Conservation (phyloP, 164 flowering plant species). For the Vitis riparia region DNA sequence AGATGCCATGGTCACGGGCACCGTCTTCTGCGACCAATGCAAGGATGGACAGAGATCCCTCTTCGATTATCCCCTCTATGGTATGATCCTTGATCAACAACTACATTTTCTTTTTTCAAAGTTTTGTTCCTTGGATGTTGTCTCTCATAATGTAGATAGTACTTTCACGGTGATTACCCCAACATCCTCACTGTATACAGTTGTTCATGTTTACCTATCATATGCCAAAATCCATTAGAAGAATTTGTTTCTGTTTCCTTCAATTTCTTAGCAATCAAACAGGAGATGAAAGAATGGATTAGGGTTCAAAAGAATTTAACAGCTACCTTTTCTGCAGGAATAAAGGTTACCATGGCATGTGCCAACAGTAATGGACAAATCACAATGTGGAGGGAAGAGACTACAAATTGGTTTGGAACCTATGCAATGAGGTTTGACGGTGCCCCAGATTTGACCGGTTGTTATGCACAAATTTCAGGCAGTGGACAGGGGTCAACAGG, state of each 20-base stretch:
- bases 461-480: conserved; percentile 59
- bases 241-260: too few relatives aligned
- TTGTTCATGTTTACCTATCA: too few relatives aligned
- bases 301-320: background rate
- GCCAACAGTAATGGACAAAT: conserved; percentile 53
- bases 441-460: conserved; percentile 59
- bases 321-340: conserved; percentile 42
- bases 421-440: conserved; percentile 70
- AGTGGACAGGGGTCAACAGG: conserved; percentile 34
- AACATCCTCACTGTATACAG: too few relatives aligned
- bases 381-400: conserved; percentile 52
- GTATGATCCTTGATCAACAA: conserved; percentile 25
- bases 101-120: background rate
- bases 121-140: background rate
- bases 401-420: conserved; percentile 71
- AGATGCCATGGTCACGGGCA: conserved; percentile 66
- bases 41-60: conserved; percentile 71
- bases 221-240: too few relatives aligned
- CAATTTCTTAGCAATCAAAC: background rate
- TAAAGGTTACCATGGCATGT: conserved; percentile 69
- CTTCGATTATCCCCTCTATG: conserved; percentile 79
- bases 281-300: background rate
- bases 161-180: too few relatives aligned
- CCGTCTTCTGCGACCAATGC: conserved; percentile 93
- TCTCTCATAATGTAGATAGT: background rate